A percentile compares a stretch with the other conserved stretches of the same genome.
These are phyloP conservation scores for Martiniozyma asiatica DNA, from an alignment of 1,139 yeast genomes.

Conservation along the genomic window DNA sequence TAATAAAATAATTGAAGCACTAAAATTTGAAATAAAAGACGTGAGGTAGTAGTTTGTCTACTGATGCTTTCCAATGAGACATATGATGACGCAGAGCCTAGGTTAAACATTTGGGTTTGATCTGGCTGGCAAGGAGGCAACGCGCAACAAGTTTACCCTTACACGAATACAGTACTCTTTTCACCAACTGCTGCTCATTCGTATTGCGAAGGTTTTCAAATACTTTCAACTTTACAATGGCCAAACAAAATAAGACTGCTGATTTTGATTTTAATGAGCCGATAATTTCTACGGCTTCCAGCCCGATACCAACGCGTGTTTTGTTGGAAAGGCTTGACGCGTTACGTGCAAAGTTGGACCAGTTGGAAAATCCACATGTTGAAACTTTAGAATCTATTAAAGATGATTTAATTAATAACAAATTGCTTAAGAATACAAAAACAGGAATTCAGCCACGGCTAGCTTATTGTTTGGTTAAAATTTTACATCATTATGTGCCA, in stretches of 20 bases:
- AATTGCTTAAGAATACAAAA: slow-evolving; percentile 50
- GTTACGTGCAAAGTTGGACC: slow-evolving; percentile 2
- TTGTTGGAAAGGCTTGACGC: slow-evolving; percentile 5
- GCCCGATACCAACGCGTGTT: slow-evolving; percentile 41
- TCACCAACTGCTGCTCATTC: too few species aligned
- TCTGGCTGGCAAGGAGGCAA: too few species aligned
- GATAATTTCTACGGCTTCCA: slow-evolving; percentile 40
- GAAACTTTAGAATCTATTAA: slow-evolving; percentile 33
- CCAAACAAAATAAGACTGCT: neutral
- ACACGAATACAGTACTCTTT: too few species aligned
- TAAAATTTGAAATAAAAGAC: slow-evolving; percentile 39
- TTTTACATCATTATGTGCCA: slow-evolving; percentile 73
- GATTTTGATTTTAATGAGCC: slow-evolving; percentile 5
- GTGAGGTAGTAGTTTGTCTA: neutral
- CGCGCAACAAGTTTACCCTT: too few species aligned
- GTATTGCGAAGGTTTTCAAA: too few species aligned
- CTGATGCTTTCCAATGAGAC: too few species aligned
- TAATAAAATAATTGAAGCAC: slow-evolving; percentile 58
- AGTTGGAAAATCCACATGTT: slow-evolving; percentile 22
- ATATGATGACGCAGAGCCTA: too few species aligned
- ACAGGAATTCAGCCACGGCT: slow-evolving; percentile 59
- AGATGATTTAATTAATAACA: slow-evolving; percentile 43
- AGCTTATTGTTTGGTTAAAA: slow-evolving; percentile 68
- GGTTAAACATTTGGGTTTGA: too few species aligned
- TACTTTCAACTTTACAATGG: too few species aligned